Evolutionary conservation across 345 rosid genomes (phyloP), one percentile per base, ranked within the genome.

Genomic region (Euphorbia pulcherrima): DNA sequence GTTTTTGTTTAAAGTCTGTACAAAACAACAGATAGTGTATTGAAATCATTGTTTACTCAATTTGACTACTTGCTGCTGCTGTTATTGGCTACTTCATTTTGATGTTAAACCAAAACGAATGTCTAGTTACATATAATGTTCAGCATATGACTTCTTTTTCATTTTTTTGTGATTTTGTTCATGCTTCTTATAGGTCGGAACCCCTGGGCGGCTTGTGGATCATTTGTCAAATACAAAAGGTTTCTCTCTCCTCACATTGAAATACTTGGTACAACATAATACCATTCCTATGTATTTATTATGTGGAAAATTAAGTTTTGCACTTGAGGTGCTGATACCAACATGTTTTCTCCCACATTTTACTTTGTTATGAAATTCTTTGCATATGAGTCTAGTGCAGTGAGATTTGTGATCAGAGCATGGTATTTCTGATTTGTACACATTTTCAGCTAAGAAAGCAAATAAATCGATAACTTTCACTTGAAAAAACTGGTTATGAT

Each of bases 171-270:
- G 18, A 47, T 23, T 29, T 35, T 10, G 65, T 69, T 26, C 59
- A 62, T 48, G 12, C n/a, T 26, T 59, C 56, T n/a, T 41, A 72
- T 71, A 91, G 99, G 97, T 91, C 77, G 99, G 82, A 37, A 94
- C 99, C 11, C 99, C 97, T 72, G 97, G 96, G 60, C 95, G 97
- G 54, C 88, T 94, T 23, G 71, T 88, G 81, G 99, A 94, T 80
- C 99, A 94, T 69, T 64, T 94, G 75, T 71, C 85, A 53, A 88
- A 87, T 78, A 89, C 97, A 6, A 94, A 94, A 80, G 96, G 99
- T 2, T 94, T 94, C 70, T 87, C 95, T 63, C 92, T 91, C 48
- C 84, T 84, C 44, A 75, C 79, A 23, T 72, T 94, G 78, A 91
- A 91, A 72, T 88, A 83, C 82, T 81, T 94, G 92, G 99, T 91